Evolutionary conservation across 805 yeast species (phyloP).

Genomic region (Kodamaea leandrae): DNA sequence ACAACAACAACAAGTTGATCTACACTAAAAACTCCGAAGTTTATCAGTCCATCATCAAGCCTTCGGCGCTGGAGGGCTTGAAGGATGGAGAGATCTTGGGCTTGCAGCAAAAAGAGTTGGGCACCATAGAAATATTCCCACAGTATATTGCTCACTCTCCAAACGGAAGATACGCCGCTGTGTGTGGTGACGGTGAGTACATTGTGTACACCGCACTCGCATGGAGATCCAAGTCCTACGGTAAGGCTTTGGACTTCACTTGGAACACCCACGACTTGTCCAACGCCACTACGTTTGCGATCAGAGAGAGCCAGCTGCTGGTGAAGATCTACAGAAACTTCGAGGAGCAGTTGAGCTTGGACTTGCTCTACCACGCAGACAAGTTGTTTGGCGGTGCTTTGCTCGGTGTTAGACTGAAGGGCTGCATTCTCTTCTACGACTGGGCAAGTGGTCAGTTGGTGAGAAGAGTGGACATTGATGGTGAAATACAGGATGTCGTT

Average conservation of each 20-base stretch:
- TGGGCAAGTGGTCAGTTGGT: constrained; percentile 89
- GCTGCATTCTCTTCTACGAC: constrained; percentile 83
- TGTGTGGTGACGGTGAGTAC: constrained; percentile 97
- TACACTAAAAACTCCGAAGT: constrained; percentile 92
- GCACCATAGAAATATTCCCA: constrained; percentile 92
- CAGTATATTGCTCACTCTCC: constrained; percentile 87
- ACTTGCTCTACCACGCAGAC: constrained; percentile 69
- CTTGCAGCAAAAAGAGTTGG: constrained; percentile 83
- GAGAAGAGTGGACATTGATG: constrained; percentile 78
- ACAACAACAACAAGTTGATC: constrained; percentile 84
- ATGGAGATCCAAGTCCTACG: constrained; percentile 95
- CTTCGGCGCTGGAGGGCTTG: constrained; percentile 55
- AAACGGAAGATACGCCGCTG: constrained; percentile 95
- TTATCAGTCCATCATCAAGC: constrained; percentile 74
- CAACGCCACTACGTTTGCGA: constrained; percentile 67
- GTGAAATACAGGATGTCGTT: constrained; percentile 70
- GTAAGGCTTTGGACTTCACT: constrained; percentile 83
- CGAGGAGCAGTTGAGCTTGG: constrained; percentile 68
- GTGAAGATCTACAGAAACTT: constrained; percentile 81
- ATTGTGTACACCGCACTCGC: constrained; percentile 95
- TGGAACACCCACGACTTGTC: constrained; percentile 86
- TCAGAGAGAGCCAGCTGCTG: constrained; percentile 63
- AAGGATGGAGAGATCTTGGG: constrained; percentile 81
- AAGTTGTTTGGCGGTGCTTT: constrained; percentile 87
- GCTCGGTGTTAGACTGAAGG: constrained; percentile 79